Evolutionary conservation across 2,329 filamentous ascomycete species (phyloP), one percentile per base, ranked within the genome.

Genomic region (Penicillium sp.): DNA sequence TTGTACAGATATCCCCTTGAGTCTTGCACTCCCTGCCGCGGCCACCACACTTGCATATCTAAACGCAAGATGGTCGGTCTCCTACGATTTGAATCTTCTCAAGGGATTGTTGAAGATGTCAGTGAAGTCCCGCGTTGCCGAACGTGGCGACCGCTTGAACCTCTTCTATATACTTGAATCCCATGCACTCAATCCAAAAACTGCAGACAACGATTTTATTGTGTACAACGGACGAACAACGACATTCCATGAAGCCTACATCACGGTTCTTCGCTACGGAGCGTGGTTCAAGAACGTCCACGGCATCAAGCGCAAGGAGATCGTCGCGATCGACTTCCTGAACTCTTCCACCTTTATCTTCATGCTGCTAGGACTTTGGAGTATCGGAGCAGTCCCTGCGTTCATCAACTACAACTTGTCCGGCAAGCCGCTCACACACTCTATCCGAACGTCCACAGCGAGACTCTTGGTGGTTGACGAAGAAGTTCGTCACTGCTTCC

Each of bases 371-470:
- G 91, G 88, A 0, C 75, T 96, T 33, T 96, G 91, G 91, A 86
- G 87, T 31, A 86, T 96, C 58, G 92, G 92, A 12, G 91, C 89
- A 0, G 86, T 86, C 56, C 91, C 91, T 0, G 91, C 91, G 0
- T 91, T 94, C 66, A 89, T 96, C 76, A 96, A 96, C 75, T 93
- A 93, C 75, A 94, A 94, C 70, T 78, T 96, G 49, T 82, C 83
- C 0, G 88, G 86, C 13, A 84, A 88, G 29, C 82, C 90, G 0
- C 78, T 96, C 60, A 73, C 84, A 3, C 91, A 96, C 74, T 93
- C 89, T 64, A 80, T 95, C 45, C 83, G 82, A 62, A 84, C 86
- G 2, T 88, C 89, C 2, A 86, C 83, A 0, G 80, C 89, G 0
- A 82, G 82, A 10, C 69, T 95, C 2, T 78, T 93, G 56, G 71